phyloP scores from a whole-genome alignment of 257 asterid species.

The Lycium ferocissimum region DNA sequence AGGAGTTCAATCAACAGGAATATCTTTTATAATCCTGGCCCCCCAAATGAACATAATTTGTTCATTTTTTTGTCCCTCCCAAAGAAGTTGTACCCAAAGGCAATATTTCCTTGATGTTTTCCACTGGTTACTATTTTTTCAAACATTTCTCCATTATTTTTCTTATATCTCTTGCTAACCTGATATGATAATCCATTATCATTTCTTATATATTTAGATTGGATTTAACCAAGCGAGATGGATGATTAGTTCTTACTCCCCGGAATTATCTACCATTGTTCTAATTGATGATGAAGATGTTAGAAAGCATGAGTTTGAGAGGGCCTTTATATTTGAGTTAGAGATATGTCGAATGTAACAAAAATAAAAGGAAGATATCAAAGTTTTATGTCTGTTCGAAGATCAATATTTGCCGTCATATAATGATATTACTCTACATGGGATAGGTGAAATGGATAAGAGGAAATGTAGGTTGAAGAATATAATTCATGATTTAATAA shows the following conservation, averaged over 20 bases:
- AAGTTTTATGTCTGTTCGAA: not conserved
- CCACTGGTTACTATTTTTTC: not conserved
- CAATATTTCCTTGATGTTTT: not conserved
- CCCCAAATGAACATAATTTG: not conserved
- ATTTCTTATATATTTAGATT: not conserved
- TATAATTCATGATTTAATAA: not conserved
- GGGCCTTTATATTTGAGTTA: not conserved
- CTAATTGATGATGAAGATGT: not conserved
- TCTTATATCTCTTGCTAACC: not conserved
- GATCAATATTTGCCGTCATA: not conserved
- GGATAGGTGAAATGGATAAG: not conserved
- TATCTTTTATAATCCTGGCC: not conserved
- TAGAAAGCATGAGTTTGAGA: not conserved
- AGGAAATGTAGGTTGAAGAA: not conserved
- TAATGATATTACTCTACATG: not conserved
- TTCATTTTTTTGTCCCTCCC: not conserved
- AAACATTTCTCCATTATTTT: not conserved
- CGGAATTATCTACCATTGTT: not conserved
- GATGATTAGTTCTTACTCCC: not conserved
- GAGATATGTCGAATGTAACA: not conserved
- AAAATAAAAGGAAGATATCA: not conserved
- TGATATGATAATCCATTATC: not conserved
- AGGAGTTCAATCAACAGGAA: not conserved
- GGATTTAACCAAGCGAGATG: not conserved
- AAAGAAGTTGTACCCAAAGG: not conserved